Evolutionary conservation across 192 early-diverging fungal species (phyloP), one percentile per base, ranked within the genome.

Genomic region (Podila verticillata): DNA sequence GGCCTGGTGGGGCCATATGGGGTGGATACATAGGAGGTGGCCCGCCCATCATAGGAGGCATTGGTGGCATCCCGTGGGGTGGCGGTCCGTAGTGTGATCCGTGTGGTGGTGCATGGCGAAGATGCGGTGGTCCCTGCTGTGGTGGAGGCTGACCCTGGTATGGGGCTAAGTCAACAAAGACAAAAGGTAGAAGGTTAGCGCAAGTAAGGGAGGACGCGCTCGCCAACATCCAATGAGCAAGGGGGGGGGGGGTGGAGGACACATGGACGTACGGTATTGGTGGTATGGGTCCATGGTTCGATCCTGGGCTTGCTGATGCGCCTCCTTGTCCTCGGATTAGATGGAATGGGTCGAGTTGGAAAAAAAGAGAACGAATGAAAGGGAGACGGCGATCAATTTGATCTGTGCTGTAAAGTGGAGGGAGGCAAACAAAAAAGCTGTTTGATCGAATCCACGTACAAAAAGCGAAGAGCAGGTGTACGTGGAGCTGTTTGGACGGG

Each of bases 251-350:
- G 51, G 39, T 17, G 9, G 22, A 54, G 31, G 60, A 70, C 48
- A 47, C 22, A 22, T 30, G 4, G 57, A 63, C 65, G 30, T 69
- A 75, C 74, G 74, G 62, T 75, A 75, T 69, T 75, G 74, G n/a
- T 66, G 74, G 62, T 75, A 75, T 12, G 74, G 74, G 56, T 75
- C 74, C 74, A 75, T 75, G 29, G 17, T 9, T 44, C 39, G 39
- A 44, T 44, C 39, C 26, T 10, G 9, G 32, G 20, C 3, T 30
- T 12, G 19, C 22, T 24, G 20, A 54, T 47, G 22, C 3, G 31
- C 5, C 10, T 48, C 66, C 56, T 7, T 54, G 60, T 62, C 61
- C 34, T 62, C 31, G 30, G 20, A 30, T 29, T 29, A 30, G 58
- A n/a, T 35, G 22, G 54, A 15, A 1, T 39, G 39, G 39, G 12